phyloP scores from a whole-genome alignment of 306 rosid genomes.

The Cucurbita ficifolia region DNA sequence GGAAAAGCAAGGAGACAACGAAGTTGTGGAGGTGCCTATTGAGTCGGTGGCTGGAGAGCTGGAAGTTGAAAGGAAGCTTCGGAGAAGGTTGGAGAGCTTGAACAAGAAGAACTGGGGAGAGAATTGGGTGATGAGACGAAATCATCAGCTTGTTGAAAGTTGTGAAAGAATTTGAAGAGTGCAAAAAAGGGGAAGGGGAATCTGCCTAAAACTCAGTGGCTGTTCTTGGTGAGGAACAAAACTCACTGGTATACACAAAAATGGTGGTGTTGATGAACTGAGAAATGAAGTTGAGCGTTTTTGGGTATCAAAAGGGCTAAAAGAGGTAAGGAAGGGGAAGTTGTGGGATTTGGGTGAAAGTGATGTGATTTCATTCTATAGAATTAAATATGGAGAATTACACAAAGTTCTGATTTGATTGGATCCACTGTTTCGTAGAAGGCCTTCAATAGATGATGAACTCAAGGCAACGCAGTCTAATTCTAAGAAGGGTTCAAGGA shows the following conservation, averaged over 20 bases:
- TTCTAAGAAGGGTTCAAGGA: constrained; percentile 57
- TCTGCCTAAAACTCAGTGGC: constrained; percentile 50
- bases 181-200: constrained; percentile 95
- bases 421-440: constrained; percentile 44
- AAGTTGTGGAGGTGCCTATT: constrained; percentile 86
- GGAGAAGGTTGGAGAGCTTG: constrained; percentile 78
- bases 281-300: constrained; percentile 81
- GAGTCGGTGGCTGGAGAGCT: constrained; percentile 88
- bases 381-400: constrained; percentile 82
- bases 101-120: constrained; percentile 89
- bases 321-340: constrained; percentile 82
- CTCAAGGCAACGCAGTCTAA: constrained; percentile 48
- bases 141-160: constrained; percentile 61
- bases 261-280: constrained; percentile 64
- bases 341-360: constrained; percentile 72
- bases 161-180: constrained; percentile 72
- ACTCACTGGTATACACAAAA: constrained; percentile 65
- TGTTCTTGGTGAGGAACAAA: constrained; percentile 52
- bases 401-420: constrained; percentile 56
- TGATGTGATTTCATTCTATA: constrained; percentile 83
- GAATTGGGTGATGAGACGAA: constrained; percentile 88
- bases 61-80: constrained; percentile 72
- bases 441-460: constrained; percentile 40
- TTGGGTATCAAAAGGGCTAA: constrained; percentile 50
- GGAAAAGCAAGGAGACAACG: constrained; percentile 81